Conservation (phyloP, 73 alveolate genomes). For the Durusdinium trenchii region DNA sequence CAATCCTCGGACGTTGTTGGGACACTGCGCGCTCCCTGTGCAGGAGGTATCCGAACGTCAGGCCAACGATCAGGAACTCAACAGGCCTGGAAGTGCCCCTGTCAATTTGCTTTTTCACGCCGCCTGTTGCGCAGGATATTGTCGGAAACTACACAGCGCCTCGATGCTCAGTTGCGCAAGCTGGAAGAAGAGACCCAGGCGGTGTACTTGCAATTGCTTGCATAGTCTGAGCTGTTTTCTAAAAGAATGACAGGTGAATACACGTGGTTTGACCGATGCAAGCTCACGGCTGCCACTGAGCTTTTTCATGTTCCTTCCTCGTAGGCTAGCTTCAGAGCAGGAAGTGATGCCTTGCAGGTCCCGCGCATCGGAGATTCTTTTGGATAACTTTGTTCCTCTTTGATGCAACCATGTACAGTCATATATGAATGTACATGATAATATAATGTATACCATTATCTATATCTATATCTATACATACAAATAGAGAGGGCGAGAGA, state of each 20-base stretch:
- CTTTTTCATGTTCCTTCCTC: background rate
- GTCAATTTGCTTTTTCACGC: background rate
- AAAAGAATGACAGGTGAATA: background rate
- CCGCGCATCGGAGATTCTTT: too few species aligned
- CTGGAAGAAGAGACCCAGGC: constrained; percentile 63
- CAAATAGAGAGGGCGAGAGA: background rate
- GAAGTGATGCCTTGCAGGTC: constrained; percentile 65
- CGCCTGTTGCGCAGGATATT: constrained; percentile 4
- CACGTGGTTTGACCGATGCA: background rate
- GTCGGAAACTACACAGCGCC: constrained; percentile 62
- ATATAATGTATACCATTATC: too few species aligned
- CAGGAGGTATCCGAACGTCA: constrained; percentile 73
- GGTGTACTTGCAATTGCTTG: background rate
- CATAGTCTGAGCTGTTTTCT: background rate
- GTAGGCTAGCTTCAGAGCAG: constrained; percentile 68
- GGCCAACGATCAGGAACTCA: constrained; percentile 43
- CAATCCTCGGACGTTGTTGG: background rate
- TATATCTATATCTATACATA: too few species aligned
- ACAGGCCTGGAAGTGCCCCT: background rate
- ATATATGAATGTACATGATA: too few species aligned
- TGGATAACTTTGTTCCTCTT: too few species aligned
- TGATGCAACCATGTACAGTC: too few species aligned
- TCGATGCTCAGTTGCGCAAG: constrained; percentile 29
- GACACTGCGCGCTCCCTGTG: background rate
- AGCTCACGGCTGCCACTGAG: background rate